Conservation (phyloP, 1,139 yeast species). For the Taphrina sp. region DNA sequence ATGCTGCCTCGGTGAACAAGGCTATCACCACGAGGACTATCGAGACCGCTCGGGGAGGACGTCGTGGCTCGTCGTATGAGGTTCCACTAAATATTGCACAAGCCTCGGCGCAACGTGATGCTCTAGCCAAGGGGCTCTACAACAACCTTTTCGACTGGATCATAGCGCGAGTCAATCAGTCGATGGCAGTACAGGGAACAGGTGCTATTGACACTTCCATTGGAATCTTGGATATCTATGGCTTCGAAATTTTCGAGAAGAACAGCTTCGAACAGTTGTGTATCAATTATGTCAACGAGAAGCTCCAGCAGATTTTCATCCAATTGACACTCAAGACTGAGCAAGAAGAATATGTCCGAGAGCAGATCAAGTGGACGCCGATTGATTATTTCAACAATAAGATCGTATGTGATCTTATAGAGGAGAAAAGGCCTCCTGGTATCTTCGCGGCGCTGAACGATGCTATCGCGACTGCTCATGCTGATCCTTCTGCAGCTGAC, state of each 20-base stretch:
- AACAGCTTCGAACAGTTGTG: conserved; percentile 96
- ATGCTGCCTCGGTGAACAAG: conserved; percentile 62
- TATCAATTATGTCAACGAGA: conserved; percentile 95
- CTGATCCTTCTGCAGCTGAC: conserved; percentile 95
- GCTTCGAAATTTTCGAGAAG: conserved; percentile 95
- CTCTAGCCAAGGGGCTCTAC: conserved; percentile 91
- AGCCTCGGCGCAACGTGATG: conserved; percentile 92
- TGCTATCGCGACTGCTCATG: conserved; percentile 97
- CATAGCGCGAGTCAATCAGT: conserved; percentile 84
- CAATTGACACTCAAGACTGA: conserved; percentile 93
- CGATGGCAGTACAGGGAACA: conserved; percentile 56
- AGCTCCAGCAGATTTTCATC: conserved; percentile 92
- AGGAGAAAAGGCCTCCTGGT: conserved; percentile 93
- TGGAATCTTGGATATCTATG: conserved; percentile 96
- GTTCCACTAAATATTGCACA: conserved; percentile 89
- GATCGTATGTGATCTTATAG: conserved; percentile 95
- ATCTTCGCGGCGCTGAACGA: conserved; percentile 94
- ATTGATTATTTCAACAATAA: conserved; percentile 94
- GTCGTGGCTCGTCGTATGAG: conserved; percentile 89
- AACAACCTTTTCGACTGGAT: conserved; percentile 95
- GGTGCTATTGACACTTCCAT: conserved; percentile 49
- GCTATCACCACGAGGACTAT: conserved; percentile 76
- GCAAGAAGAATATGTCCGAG: conserved; percentile 95
- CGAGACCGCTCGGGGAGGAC: conserved; percentile 77
- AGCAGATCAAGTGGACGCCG: conserved; percentile 96